Evolutionary conservation across 129 eudicot species (phyloP).

Genomic region (Lonicera japonica): DNA sequence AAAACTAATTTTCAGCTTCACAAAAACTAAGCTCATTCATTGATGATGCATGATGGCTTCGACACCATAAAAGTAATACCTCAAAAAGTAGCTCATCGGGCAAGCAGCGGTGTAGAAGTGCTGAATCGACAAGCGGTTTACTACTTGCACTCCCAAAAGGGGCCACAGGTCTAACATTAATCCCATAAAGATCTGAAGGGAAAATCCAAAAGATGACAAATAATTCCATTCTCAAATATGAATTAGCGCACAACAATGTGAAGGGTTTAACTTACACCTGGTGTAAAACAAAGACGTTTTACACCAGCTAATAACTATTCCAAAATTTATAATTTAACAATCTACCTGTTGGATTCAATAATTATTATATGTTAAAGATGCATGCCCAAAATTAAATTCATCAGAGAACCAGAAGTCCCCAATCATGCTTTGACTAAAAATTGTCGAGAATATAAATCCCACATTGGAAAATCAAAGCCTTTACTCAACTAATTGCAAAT

Average conservation of each 20-base stretch:
- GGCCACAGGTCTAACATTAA: slow-evolving; percentile 79
- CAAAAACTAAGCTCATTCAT: background rate
- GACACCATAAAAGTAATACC: slow-evolving; percentile 32
- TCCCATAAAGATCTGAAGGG: slow-evolving; percentile 77
- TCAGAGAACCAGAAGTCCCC: too few relatives aligned
- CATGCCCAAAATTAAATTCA: background rate
- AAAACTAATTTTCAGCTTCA: background rate
- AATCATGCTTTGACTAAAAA: too few relatives aligned
- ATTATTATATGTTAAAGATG: background rate
- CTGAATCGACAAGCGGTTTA: slow-evolving; percentile 51
- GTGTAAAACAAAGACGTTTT: too few relatives aligned
- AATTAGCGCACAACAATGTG: too few relatives aligned
- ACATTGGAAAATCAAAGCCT: too few relatives aligned
- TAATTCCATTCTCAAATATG: too few relatives aligned
- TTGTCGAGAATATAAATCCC: too few relatives aligned
- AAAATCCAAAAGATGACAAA: background rate
- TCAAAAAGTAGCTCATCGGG: slow-evolving; percentile 93
- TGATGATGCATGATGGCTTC: background rate
- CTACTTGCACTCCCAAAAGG: slow-evolving; percentile 70
- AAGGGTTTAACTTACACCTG: too few relatives aligned
- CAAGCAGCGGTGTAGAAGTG: slow-evolving; percentile 63
- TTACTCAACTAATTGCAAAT: too few relatives aligned
- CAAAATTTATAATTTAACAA: too few relatives aligned
- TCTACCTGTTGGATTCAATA: too few relatives aligned
- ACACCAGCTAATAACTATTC: too few relatives aligned